These are phyloP conservation scores for Tanacetum coccineum DNA, from an alignment of 129 eudicot species.

Conservation along the genomic window DNA sequence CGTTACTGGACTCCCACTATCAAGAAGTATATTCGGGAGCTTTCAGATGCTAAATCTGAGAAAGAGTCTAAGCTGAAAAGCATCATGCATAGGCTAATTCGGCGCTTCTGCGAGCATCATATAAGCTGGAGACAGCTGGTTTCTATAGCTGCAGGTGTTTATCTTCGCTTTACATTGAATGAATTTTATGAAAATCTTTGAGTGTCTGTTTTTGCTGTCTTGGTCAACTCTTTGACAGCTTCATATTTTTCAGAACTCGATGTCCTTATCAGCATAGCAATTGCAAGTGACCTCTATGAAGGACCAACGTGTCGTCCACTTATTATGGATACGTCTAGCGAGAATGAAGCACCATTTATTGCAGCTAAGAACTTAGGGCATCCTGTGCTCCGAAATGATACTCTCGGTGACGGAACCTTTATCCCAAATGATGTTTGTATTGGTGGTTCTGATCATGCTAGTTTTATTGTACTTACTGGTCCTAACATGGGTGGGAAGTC, in stretches of 20 bases:
- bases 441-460: conserved; percentile 68
- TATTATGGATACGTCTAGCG: conserved; percentile 33
- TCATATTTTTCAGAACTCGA: conserved; percentile 65
- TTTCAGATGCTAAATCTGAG: too few relatives aligned
- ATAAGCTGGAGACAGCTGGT: too few relatives aligned
- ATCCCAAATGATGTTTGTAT: conserved; percentile 82
- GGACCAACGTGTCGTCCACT: conserved; percentile 84
- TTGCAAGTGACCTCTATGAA: conserved; percentile 84
- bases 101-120: too few relatives aligned
- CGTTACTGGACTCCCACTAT: too few relatives aligned
- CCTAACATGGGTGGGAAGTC: conserved; percentile 99
- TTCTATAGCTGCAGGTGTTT: too few relatives aligned
- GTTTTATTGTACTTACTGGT: conserved; percentile 89
- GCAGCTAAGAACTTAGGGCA: conserved; percentile 78
- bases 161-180: not conserved
- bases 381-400: conserved; percentile 74
- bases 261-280: conserved; percentile 83
- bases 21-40: too few relatives aligned
- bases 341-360: conserved; percentile 51
- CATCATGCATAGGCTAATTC: too few relatives aligned
- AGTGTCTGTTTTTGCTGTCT: conserved; percentile 1
- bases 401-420: conserved; percentile 70
- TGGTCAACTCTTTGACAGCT: not conserved
- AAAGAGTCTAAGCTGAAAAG: too few relatives aligned
- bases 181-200: not conserved